A percentile compares a stretch with the other conserved stretches of the same genome.
phyloP scores from a whole-genome alignment of 78 protist genomes.

The Speleostelium caveatum region DNA sequence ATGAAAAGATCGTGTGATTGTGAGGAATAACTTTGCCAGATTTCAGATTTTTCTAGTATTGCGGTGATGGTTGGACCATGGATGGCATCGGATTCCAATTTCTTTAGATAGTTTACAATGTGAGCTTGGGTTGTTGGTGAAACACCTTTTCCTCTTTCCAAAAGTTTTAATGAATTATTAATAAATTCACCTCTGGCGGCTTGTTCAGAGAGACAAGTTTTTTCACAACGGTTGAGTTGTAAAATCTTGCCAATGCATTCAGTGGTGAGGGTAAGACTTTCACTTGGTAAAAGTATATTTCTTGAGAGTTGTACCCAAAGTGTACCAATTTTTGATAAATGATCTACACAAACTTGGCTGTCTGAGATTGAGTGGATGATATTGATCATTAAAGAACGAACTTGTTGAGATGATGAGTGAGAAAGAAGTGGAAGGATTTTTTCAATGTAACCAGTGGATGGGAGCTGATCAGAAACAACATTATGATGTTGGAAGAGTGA shows the following conservation, averaged over 20 bases:
- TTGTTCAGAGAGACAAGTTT: conserved; percentile 57
- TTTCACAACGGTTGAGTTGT: conserved; percentile 55
- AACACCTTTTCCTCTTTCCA: conserved; percentile 71
- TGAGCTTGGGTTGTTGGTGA: conserved; percentile 67
- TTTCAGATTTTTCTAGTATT: conserved; percentile 42
- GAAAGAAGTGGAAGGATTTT: conserved; percentile 43
- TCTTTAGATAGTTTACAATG: conserved; percentile 75
- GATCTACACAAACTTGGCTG: conserved; percentile 59
- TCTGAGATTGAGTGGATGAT: conserved; percentile 61
- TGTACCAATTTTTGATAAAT: not conserved
- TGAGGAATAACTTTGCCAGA: conserved; percentile 66
- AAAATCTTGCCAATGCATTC: conserved; percentile 42
- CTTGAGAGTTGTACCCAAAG: conserved; percentile 41
- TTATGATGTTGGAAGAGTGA: conserved; percentile 59
- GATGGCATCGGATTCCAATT: conserved; percentile 29
- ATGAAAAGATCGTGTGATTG: conserved; percentile 87
- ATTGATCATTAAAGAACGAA: conserved; percentile 56
- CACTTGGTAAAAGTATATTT: conserved; percentile 15
- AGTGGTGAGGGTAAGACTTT: conserved; percentile 20
- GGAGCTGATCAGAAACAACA: conserved; percentile 44
- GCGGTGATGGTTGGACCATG: conserved; percentile 60
- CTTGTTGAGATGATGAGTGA: conserved; percentile 13
- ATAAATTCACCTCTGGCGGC: conserved; percentile 40
- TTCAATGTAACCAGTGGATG: conserved; percentile 76
- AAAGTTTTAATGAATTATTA: conserved; percentile 20